Percentiles rank a stretch among this genome's conserved stretches.
Evolutionary conservation across 257 asterid genomes (phyloP).

Genomic region (Capsicum chinense): DNA sequence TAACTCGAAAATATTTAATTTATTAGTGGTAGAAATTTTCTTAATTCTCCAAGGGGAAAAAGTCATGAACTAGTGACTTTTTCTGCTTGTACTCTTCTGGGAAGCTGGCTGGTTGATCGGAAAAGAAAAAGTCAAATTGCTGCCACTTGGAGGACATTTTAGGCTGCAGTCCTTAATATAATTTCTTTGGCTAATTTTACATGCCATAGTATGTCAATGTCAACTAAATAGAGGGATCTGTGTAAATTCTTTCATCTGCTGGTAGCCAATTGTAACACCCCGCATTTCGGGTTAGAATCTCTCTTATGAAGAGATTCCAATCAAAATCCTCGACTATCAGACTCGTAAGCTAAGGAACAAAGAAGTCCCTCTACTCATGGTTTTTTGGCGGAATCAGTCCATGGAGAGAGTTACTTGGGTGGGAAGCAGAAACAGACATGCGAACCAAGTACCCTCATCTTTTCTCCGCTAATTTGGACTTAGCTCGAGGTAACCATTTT

Average conservation of each 20-base stretch:
- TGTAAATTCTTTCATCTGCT: slow-evolving; percentile 11
- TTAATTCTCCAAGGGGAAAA: slow-evolving; percentile 31
- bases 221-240: not conserved
- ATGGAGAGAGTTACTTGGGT: too few relatives aligned
- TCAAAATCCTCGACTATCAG: too few relatives aligned
- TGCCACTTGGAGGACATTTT: slow-evolving; percentile 78
- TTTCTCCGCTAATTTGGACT: too few relatives aligned
- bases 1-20: slow-evolving; percentile 33
- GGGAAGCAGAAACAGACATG: too few relatives aligned
- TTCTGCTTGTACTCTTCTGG: slow-evolving; percentile 52
- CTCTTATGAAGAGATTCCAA: too few relatives aligned
- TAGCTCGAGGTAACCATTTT: too few relatives aligned
- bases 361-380: too few relatives aligned
- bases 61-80: slow-evolving; percentile 37
- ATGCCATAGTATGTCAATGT: not conserved
- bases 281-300: too few relatives aligned
- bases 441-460: too few relatives aligned
- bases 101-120: slow-evolving; percentile 40
- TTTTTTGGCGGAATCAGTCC: too few relatives aligned
- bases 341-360: too few relatives aligned
- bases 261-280: not conserved
- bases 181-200: slow-evolving; percentile 18
- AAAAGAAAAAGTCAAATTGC: slow-evolving; percentile 45
- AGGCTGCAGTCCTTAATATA: slow-evolving; percentile 50
- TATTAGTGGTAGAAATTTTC: slow-evolving; percentile 37